phyloP scores from a whole-genome alignment of 2,329 filamentous ascomycete species.

The Fusarium beomiforme region DNA sequence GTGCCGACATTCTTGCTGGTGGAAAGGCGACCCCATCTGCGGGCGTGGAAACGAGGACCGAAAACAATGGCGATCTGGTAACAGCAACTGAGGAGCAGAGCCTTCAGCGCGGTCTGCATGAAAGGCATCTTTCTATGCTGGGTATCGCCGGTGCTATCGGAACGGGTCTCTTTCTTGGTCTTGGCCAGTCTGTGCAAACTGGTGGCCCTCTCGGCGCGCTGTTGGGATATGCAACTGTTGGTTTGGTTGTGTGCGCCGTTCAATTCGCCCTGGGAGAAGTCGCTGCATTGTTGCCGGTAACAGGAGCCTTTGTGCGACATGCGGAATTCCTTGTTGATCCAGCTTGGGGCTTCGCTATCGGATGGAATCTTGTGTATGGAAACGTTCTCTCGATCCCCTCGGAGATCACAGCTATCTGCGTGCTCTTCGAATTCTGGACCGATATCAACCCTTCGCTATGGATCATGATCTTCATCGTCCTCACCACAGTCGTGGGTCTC shows the following conservation, averaged over 20 bases:
- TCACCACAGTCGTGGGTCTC: conserved; percentile 39
- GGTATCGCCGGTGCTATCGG: conserved; percentile 64
- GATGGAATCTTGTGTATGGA: conserved; percentile 63
- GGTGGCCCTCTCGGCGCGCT: conserved; percentile 54
- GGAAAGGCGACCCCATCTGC: conserved; percentile 5
- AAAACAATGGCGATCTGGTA: conserved; percentile 33
- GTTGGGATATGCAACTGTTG: conserved; percentile 56
- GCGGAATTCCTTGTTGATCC: conserved; percentile 62
- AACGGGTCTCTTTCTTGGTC: conserved; percentile 47
- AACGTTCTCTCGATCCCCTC: conserved; percentile 61
- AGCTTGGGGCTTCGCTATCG: conserved; percentile 64
- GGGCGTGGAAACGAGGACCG: conserved; percentile 4
- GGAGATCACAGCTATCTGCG: conserved; percentile 58
- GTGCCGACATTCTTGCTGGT: conserved; percentile 10
- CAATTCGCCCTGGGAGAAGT: conserved; percentile 64
- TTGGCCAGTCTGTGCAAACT: conserved; percentile 55
- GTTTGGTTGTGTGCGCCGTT: conserved; percentile 58
- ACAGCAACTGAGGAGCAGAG: conserved; percentile 37
- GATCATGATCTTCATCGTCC: conserved; percentile 40
- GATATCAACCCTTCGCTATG: conserved; percentile 43
- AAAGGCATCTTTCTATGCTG: conserved; percentile 59
- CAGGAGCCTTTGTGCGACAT: conserved; percentile 60
- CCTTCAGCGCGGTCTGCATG: conserved; percentile 39
- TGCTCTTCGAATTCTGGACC: conserved; percentile 53
- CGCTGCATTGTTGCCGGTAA: conserved; percentile 56